Base-by-base conservation (phyloP, 1,284 basidiomycete species). In the Ustilago sp. region DNA sequence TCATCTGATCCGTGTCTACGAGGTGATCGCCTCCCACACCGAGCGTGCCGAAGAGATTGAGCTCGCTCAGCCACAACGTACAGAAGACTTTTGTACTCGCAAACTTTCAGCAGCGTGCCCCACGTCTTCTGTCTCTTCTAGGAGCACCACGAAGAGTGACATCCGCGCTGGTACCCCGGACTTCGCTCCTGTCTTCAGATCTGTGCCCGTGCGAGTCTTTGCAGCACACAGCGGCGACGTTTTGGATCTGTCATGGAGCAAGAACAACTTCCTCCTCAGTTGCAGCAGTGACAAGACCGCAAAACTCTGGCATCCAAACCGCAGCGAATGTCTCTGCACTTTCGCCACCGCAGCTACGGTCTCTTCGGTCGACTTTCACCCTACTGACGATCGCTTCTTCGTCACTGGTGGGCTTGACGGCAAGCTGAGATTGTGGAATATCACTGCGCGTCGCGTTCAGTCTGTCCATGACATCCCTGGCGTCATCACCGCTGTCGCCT, bases 211-310 rank as follows among this genome's bases (percentile, higher is more conserved):
- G 3, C 71, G 81, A 32, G 80, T 84, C 52, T 87, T 82, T 51
- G 50, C 56, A 15, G 86, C 85, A 0, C 87, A 87, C 56, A 77
- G 71, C 6, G 82, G 83, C 45, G 87, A 87, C 50, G 82, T 87
- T 1, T 47, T 87, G 19, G 85, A 86, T 61, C 62, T 87, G 13
- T 82, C 80, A 19, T 87, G 87, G 87, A 86, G 83, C 71, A 87
- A 87, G 79, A 86, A 86, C 78, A 84, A 85, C 70, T 87, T 87
- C 63, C 76, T 87, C 9, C 77, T 87, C 17, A 82, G 80, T 8
- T 82, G 83, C n/a, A 80, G 80, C 51, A 87, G 86, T 83, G 87
- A 87, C 73, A 86, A 86, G 81, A 87, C 86, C 1, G 87, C 86
- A 0, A 68, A 84, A 41, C 73, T 87, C 13, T 87, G 86, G 86